phyloP scores from a whole-genome alignment of 2,329 filamentous ascomycete species.

The Ophiostoma novo-ulmi region DNA sequence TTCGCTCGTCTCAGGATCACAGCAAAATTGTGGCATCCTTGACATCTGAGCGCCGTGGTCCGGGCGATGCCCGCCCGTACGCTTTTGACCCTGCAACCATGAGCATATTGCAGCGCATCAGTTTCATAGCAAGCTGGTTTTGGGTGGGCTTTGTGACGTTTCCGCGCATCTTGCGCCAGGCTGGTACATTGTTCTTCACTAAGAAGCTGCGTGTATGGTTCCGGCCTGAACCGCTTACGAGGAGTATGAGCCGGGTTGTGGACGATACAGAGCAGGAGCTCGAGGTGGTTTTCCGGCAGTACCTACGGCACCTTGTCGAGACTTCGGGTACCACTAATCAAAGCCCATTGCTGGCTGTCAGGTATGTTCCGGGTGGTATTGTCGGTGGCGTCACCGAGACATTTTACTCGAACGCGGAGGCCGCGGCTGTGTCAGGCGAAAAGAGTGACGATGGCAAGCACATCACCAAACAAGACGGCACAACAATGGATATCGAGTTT shows the following conservation, averaged over 20 bases:
- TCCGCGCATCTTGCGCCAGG: conserved; percentile 60
- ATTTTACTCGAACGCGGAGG: conserved; percentile 36
- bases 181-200: conserved; percentile 51
- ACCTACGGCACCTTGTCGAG: conserved; percentile 47
- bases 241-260: conserved; percentile 51
- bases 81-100: conserved; percentile 46
- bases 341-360: conserved; percentile 40
- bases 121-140: conserved; percentile 55
- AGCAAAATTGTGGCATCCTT: conserved; percentile 50
- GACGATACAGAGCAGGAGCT: conserved; percentile 45
- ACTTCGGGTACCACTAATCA: conserved; percentile 28
- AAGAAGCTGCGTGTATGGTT: conserved; percentile 59
- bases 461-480: conserved; percentile 18
- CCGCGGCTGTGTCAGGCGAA: no score
- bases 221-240: conserved; percentile 55
- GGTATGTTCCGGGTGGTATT: conserved; percentile 51
- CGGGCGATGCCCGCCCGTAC: neutral
- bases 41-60: conserved; percentile 44
- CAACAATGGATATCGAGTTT: conserved; percentile 44
- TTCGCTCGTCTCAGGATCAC: conserved; percentile 55
- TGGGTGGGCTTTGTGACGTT: conserved; percentile 64
- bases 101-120: conserved; percentile 38
- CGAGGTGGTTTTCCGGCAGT: conserved; percentile 45
- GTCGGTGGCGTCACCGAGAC: conserved; percentile 35
- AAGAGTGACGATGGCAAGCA: neutral